Evolutionary conservation across 139 green algal genomes (phyloP).

Genomic region (Chlamydomonas sphaeroides): DNA sequence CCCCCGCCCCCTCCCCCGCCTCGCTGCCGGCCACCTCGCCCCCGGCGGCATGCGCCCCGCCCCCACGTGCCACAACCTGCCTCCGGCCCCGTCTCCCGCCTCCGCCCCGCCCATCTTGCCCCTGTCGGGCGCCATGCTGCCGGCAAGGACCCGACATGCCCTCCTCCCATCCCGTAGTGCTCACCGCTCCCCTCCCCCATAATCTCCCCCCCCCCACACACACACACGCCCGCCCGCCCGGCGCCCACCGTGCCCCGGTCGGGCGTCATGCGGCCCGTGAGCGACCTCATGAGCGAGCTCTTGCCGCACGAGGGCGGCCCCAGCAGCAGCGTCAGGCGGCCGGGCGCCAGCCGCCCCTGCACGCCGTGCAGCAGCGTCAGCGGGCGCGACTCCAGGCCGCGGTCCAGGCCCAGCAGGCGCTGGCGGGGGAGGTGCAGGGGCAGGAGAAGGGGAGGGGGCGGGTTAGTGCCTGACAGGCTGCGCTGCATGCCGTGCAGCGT

Average conservation of each 20-base stretch:
- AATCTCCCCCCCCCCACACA: not conserved
- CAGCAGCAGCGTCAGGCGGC: conserved; percentile 75
- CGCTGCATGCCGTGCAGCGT: too few relatives aligned
- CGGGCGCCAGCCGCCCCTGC: conserved; percentile 36
- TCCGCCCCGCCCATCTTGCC: too few relatives aligned
- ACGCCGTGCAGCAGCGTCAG: conserved; percentile 27
- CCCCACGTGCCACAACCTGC: not conserved
- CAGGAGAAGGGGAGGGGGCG: not conserved
- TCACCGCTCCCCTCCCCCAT: not conserved
- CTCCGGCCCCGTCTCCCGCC: not conserved
- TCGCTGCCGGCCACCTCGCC: too few relatives aligned
- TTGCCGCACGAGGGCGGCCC: conserved; percentile 79
- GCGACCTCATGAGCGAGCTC: conserved; percentile 38
- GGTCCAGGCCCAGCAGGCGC: conserved; percentile 9
- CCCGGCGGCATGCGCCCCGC: too few relatives aligned
- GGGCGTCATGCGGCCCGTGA: conserved; percentile 31
- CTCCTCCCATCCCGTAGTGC: not conserved
- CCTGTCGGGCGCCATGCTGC: not conserved
- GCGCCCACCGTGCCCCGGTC: conserved; percentile 15
- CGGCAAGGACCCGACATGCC: not conserved
- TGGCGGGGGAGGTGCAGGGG: not conserved
- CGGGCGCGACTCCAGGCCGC: not conserved
- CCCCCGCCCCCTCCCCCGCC: too few relatives aligned
- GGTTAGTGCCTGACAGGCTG: too few relatives aligned
- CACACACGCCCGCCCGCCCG: not conserved